phyloP scores from a whole-genome alignment of 225 moss, liverwort and hornwort species.

The Asterella californica region DNA sequence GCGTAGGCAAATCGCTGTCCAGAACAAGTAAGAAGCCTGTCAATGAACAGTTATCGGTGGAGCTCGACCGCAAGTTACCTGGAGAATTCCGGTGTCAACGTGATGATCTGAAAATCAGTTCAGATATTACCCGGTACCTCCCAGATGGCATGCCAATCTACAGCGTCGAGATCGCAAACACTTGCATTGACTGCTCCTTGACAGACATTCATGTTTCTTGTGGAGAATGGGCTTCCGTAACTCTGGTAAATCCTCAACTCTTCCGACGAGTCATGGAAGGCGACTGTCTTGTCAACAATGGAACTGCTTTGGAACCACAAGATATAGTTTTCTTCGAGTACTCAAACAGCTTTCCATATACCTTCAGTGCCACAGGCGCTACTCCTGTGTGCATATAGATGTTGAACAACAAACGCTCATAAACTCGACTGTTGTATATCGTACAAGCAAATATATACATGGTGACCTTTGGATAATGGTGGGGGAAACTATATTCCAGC shows the following conservation, averaged over 20 bases:
- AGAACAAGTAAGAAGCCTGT: background rate
- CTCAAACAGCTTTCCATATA: conserved; percentile 34
- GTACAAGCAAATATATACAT: too few relatives aligned
- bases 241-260: conserved; percentile 27
- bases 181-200: conserved; percentile 30
- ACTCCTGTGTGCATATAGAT: conserved; percentile 3
- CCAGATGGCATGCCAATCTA: conserved; percentile 31
- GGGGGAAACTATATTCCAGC: too few relatives aligned
- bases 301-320: conserved; percentile 21
- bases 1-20: background rate
- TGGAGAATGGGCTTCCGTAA: conserved; percentile 35
- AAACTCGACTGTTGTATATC: too few relatives aligned
- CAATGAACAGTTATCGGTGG: too few relatives aligned
- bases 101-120: conserved; percentile 21
- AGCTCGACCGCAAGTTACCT: background rate
- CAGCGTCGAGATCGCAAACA: conserved; percentile 27
- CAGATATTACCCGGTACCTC: conserved; percentile 15
- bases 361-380: conserved; percentile 2
- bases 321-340: conserved; percentile 29
- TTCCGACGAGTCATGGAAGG: conserved; percentile 26
- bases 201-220: conserved; percentile 33
- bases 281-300: conserved; percentile 34
- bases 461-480: too few relatives aligned
- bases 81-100: background rate
- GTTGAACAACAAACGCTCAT: too few relatives aligned